Base-by-base conservation (phyloP, 371 early-diverging fungal genomes). In the Mortierella sp. region DNA sequence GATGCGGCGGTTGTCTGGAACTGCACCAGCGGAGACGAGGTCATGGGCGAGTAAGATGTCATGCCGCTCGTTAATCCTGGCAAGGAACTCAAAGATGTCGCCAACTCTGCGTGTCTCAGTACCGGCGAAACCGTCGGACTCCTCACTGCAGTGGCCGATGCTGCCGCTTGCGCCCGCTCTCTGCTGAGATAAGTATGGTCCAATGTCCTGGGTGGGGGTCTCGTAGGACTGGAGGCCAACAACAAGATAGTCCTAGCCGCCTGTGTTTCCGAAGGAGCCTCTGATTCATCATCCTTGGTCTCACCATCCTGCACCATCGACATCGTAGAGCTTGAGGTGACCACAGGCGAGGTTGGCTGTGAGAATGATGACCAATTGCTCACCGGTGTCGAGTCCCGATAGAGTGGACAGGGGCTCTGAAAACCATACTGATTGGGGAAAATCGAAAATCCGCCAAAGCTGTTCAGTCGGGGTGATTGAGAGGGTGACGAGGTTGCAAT, bases 401-500 rank as follows among this genome's bases (percentile, higher is more conserved):
- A 78, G 29, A 78, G 55, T 0, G 73, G 73, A 53, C 55, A 68
- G 26, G 65, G 65, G 8, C 52, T 48, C 8, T 64, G 72, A 16
- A 40, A 34, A 6, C 39, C 50, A 41, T 58, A 39, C 52, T 71
- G 65, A 19, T 47, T 53, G 16, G 55, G 16, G 5, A 31, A 53
- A 0, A 31, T 53, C 55, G 55, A 53, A 29, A 53, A 53, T 14
- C 55, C 55, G 31, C 70, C 40, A 4, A 11, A 34, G 22, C 31
- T 37, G 14, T 34, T 48, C 22, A 34, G 31, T 58, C 70, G 58
- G 29, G 77, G 66, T 5, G 70, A 71, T 7, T 66, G 29, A 16
- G 67, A 29, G 9, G 79, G 61, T 16, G 79, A 61, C 8, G 81
- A 80, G 22, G 77, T 73, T 16, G 81, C 81, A 34, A 80, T 80